These are phyloP conservation scores for Tetracladium setigerum DNA, from an alignment of 495 filamentous ascomycete genomes.

Conservation along the genomic window DNA sequence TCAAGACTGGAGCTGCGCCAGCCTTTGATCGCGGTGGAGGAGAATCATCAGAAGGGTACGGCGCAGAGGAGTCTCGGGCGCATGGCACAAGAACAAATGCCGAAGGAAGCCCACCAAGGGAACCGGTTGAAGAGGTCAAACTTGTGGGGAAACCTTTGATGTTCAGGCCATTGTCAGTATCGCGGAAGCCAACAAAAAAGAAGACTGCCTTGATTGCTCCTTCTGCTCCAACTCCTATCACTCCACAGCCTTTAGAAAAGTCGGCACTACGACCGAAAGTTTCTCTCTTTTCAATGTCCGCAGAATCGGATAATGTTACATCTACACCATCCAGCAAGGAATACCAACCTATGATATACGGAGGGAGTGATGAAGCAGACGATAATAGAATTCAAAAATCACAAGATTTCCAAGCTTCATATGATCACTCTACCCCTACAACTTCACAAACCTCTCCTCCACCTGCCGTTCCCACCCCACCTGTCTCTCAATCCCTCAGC, in stretches of 20 bases:
- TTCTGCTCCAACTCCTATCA: slow-evolving; percentile 1
- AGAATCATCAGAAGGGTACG: too few species aligned
- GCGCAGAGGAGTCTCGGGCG: too few species aligned
- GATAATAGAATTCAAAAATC: neutral
- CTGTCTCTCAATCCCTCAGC: slow-evolving; percentile 42
- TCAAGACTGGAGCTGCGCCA: slow-evolving; percentile 74
- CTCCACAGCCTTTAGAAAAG: slow-evolving; percentile 12
- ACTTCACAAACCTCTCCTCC: slow-evolving; percentile 5
- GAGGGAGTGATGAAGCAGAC: slow-evolving; percentile 11
- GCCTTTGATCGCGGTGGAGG: slow-evolving; percentile 42
- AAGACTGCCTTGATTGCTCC: slow-evolving; percentile 23
- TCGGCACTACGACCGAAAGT: slow-evolving; percentile 39
- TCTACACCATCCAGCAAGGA: slow-evolving; percentile 16
- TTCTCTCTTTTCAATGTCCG: slow-evolving; percentile 53
- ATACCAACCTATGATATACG: slow-evolving; percentile 47
- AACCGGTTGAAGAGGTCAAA: slow-evolving; percentile 52
- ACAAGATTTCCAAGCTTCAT: slow-evolving; percentile 4
- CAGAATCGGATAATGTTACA: slow-evolving; percentile 21
- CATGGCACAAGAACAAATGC: too few species aligned
- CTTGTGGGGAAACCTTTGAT: slow-evolving; percentile 70
- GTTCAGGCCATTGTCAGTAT: slow-evolving; percentile 83
- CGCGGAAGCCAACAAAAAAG: slow-evolving; percentile 63
- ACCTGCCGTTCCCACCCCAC: slow-evolving; percentile 14
- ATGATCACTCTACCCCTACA: slow-evolving; percentile 19
- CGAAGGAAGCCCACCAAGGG: slow-evolving; percentile 24